A percentile compares a stretch with the other conserved stretches of the same genome.
These are phyloP conservation scores for Cicer arietinum DNA, from an alignment of 306 rosid species.

Conservation along the genomic window DNA sequence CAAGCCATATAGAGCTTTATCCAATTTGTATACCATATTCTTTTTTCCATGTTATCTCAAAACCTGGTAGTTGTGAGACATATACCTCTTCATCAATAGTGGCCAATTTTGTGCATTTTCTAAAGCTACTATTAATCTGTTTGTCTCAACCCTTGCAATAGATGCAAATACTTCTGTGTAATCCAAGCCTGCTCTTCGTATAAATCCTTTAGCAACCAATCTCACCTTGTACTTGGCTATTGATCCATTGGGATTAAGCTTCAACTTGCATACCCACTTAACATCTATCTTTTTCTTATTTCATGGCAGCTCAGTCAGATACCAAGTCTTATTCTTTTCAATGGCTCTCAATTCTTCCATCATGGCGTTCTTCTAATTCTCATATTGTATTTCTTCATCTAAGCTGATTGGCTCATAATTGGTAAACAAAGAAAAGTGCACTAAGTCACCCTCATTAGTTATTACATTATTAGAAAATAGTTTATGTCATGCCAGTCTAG, in stretches of 20 bases:
- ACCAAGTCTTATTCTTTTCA: background rate
- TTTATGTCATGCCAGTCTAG: too few species aligned
- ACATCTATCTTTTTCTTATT: background rate
- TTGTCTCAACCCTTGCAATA: background rate
- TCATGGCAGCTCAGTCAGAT: background rate
- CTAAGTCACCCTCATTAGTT: too few species aligned
- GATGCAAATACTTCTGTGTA: background rate
- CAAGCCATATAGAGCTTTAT: background rate
- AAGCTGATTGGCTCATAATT: too few species aligned
- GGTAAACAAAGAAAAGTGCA: too few species aligned
- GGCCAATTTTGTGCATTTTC: too few species aligned
- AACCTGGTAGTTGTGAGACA: background rate
- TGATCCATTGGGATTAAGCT: background rate
- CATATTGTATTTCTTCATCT: too few species aligned
- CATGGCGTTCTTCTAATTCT: background rate
- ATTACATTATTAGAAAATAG: too few species aligned
- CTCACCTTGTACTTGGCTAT: background rate
- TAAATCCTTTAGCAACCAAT: background rate
- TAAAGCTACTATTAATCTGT: background rate
- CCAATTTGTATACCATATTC: background rate
- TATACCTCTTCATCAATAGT: background rate
- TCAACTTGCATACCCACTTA: background rate
- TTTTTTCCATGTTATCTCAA: too few species aligned
- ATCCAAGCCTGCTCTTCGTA: background rate
- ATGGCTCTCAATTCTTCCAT: background rate